phyloP scores from a whole-genome alignment of 2,329 filamentous ascomycete species.

The Neonectria punicea region DNA sequence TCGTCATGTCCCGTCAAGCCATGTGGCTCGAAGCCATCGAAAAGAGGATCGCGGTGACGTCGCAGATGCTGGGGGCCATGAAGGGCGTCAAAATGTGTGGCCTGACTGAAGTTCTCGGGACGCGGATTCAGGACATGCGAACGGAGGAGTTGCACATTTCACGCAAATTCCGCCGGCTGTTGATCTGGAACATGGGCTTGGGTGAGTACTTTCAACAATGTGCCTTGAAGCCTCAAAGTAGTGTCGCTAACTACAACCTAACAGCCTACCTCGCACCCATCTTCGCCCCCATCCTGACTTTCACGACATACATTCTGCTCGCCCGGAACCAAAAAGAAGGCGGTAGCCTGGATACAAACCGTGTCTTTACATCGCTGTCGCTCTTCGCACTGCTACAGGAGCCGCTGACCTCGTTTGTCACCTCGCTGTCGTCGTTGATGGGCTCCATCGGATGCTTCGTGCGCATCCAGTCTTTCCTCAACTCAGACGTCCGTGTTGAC shows the following conservation, averaged over 20 bases:
- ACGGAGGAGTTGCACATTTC: slow-evolving; percentile 25
- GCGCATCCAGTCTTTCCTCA: slow-evolving; percentile 30
- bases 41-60: slow-evolving; percentile 41
- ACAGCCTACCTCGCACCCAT: slow-evolving; percentile 31
- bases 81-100: slow-evolving; percentile 50
- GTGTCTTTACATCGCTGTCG: slow-evolving; percentile 33
- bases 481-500: slow-evolving; percentile 18
- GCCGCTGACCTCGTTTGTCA: slow-evolving; percentile 29
- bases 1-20: slow-evolving; percentile 40
- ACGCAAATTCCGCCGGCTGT: slow-evolving; percentile 25
- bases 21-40: slow-evolving; percentile 45
- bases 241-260: background rate
- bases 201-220: slow-evolving; percentile 13
- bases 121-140: slow-evolving; percentile 22
- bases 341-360: slow-evolving; percentile 28
- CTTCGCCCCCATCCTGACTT: slow-evolving; percentile 30
- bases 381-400: slow-evolving; percentile 28
- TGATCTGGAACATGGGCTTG: slow-evolving; percentile 37
- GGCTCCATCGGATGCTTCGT: slow-evolving; percentile 30
- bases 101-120: slow-evolving; percentile 29
- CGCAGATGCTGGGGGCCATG: slow-evolving; percentile 43
- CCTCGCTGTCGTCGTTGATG: slow-evolving; percentile 26
- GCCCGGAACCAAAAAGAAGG: slow-evolving; percentile 16
- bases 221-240: background rate
- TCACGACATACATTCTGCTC: slow-evolving; percentile 29